phyloP scores from a whole-genome alignment of 371 early-diverging fungal genomes.

The Rhizomucor miehei region DNA sequence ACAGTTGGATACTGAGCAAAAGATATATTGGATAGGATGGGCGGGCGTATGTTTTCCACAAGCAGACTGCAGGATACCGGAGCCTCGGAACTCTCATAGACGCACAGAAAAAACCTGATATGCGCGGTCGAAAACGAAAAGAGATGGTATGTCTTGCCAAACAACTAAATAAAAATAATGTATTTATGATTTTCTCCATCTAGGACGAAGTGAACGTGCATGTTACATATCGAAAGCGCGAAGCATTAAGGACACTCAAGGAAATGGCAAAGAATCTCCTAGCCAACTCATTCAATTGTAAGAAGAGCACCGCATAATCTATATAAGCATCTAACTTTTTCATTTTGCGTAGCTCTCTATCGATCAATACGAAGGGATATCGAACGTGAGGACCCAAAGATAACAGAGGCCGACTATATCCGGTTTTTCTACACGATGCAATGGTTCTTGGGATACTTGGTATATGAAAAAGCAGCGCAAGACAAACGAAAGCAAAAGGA shows the following conservation, averaged over 20 bases:
- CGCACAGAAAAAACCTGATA: slow-evolving; percentile 34
- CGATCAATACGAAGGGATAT: slow-evolving; percentile 58
- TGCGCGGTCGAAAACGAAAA: slow-evolving; percentile 33
- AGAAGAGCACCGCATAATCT: neutral
- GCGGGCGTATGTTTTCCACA: slow-evolving; percentile 29
- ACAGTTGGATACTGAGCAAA: too few relatives aligned
- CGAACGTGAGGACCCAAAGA: slow-evolving; percentile 53
- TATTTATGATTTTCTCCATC: neutral
- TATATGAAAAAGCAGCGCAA: slow-evolving; percentile 18
- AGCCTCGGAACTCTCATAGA: slow-evolving; percentile 42
- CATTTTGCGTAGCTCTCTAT: slow-evolving; percentile 49
- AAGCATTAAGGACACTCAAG: slow-evolving; percentile 27
- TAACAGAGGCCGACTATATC: slow-evolving; percentile 48
- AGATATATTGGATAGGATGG: slow-evolving; percentile 40
- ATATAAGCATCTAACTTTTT: neutral
- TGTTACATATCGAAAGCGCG: slow-evolving; percentile 22
- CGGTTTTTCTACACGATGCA: slow-evolving; percentile 32
- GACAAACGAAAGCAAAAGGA: slow-evolving; percentile 13
- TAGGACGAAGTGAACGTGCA: slow-evolving; percentile 21
- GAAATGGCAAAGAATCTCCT: slow-evolving; percentile 43
- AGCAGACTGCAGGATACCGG: slow-evolving; percentile 41
- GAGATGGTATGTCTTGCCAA: slow-evolving; percentile 12
- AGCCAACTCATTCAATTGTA: slow-evolving; percentile 64
- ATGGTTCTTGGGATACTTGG: slow-evolving; percentile 40
- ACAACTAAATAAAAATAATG: neutral